Percentiles rank a stretch among this genome's conserved stretches.
Conservation (phyloP, 306 rosid genomes). For the Phaseolus lunatus region DNA sequence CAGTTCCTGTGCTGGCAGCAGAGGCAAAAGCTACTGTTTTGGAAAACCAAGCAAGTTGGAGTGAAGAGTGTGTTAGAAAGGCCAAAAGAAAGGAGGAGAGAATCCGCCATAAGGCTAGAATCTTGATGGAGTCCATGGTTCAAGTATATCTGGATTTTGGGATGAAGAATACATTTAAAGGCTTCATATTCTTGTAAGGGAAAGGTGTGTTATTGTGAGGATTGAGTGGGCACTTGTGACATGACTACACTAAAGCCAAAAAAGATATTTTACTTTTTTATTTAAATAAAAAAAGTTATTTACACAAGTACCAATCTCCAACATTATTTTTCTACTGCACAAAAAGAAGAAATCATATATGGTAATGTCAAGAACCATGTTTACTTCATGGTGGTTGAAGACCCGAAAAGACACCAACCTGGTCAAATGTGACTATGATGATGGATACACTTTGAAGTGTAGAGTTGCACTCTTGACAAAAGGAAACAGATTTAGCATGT, state of each 20-base stretch:
- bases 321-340: no score
- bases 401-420: no score
- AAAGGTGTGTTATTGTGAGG: background rate
- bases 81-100: background rate
- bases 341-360: no score
- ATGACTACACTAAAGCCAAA: background rate
- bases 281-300: no score
- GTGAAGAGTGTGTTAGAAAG: background rate
- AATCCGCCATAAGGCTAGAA: background rate
- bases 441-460: no score
- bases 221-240: background rate
- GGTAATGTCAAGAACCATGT: no score
- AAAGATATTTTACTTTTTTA: no score
- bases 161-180: background rate
- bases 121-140: constrained; percentile 10
- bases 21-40: constrained; percentile 6
- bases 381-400: no score
- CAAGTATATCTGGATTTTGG: background rate
- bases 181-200: background rate
- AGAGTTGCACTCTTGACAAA: no score
- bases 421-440: no score
- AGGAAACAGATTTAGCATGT: no score
- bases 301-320: background rate
- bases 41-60: constrained; percentile 22
- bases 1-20: background rate